Evolutionary conservation across 192 early-diverging fungal genomes (phyloP), one percentile per base, ranked within the genome.

Genomic region (Linnemannia schmuckeri): DNA sequence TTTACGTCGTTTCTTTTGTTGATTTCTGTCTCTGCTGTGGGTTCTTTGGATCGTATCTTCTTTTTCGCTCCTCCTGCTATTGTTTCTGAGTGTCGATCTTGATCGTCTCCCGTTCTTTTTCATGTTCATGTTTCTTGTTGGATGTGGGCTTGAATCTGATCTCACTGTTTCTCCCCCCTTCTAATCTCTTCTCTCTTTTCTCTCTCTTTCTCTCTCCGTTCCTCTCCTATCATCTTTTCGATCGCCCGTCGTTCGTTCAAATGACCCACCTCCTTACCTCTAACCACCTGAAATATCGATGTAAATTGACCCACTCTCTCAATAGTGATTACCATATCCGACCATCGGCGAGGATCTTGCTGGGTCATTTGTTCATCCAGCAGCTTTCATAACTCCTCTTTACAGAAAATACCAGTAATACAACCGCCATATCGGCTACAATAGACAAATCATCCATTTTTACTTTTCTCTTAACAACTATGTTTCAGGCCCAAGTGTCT

Each of bases 261-360:
- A 17, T 22, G 17, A 52, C 15, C 61, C 61, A 15, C 61, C 9
- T 33, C 27, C 10, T 2, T 35, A 24, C n/a, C 10, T 24, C n/a
- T 6, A 9, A 24, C n/a, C n/a, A 61, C 10, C 57, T 52, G 49
- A 20, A 22, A 52, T 20, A 52, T 52, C 2, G 49, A 52, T 22
- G 37, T 37, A 37, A 37, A 54, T 20, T 20, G 52, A 54, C 61
- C 10, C 61, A 66, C 27, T 33, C 55, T n/a, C 42, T 37, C 40
- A 61, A 74, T 20, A 94, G 95, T 33, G 93, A 97, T 76, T 95
- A 96, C 41, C 94, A 93, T 49, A 80, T 90, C 63, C 92, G 98
- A 35, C 95, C 96, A 69, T 93, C 97, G 17, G 98, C 97, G 18
- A 83, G 89, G 5, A 91, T 94, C 80, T 88, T 97, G 33, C 82